These are phyloP conservation scores for Chaetomium sp. DNA, from an alignment of 2,329 filamentous ascomycete species.

Conservation along the genomic window DNA sequence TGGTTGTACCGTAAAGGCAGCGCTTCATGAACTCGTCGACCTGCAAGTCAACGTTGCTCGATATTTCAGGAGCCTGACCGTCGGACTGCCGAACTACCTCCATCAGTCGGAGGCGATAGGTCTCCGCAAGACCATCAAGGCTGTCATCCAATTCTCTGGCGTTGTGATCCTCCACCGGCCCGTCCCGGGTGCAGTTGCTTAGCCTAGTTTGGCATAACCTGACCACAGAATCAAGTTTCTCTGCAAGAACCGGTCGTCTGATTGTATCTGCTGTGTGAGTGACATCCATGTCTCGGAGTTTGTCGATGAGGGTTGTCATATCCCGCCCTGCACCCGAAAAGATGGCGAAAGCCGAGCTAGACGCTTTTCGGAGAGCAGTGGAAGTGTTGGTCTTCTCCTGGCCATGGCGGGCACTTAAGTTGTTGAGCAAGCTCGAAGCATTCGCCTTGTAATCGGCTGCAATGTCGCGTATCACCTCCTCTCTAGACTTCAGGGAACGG, in stretches of 20 bases:
- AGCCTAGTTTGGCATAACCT: slow-evolving; percentile 17
- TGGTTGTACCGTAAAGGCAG: slow-evolving; percentile 6
- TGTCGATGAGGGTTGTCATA: slow-evolving; percentile 10
- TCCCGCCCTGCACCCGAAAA: slow-evolving; percentile 20
- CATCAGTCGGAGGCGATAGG: slow-evolving; percentile 7
- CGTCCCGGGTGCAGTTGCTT: neutral
- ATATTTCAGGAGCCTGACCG: neutral
- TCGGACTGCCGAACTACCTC: neutral
- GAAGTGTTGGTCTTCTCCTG: slow-evolving; percentile 17
- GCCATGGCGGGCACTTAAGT: slow-evolving; percentile 21
- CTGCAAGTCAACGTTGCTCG: neutral
- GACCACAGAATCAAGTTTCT: slow-evolving; percentile 21
- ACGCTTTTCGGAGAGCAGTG: slow-evolving; percentile 14
- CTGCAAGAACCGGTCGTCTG: slow-evolving; percentile 6
- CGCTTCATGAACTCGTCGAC: slow-evolving; percentile 17
- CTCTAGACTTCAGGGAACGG: slow-evolving; percentile 30
- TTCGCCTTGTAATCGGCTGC: slow-evolving; percentile 27
- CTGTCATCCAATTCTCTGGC: neutral
- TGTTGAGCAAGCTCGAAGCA: slow-evolving; percentile 22
- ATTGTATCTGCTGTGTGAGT: neutral
- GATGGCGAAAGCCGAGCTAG: slow-evolving; percentile 6
- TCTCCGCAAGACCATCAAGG: slow-evolving; percentile 7
- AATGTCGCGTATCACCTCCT: slow-evolving; percentile 28
- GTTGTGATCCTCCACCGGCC: neutral
- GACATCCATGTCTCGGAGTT: slow-evolving; percentile 19